These are phyloP conservation scores for Phoenix roebelenii DNA, from an alignment of 176 grass and related monocot species.

Conservation along the genomic window DNA sequence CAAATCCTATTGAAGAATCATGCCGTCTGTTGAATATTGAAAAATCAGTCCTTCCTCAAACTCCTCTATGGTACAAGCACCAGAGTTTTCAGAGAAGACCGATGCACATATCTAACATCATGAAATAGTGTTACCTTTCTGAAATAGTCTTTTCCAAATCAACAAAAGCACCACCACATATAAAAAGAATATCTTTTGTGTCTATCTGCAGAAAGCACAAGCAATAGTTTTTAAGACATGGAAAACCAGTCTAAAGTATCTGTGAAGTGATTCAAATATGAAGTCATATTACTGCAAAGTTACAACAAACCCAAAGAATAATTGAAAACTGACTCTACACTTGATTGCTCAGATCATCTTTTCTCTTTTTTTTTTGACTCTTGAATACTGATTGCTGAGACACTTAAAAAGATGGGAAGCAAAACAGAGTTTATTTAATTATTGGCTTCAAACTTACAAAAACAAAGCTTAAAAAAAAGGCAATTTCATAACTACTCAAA, in stretches of 20 bases:
- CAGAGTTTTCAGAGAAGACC: not conserved
- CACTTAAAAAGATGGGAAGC: too few species aligned
- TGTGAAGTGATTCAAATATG: too few species aligned
- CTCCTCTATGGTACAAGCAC: constrained; percentile 4
- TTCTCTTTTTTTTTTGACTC: too few species aligned
- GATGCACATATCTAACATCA: constrained; percentile 7
- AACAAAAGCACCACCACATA: constrained; percentile 97
- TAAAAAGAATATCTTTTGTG: constrained; percentile 99
- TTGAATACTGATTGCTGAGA: too few species aligned
- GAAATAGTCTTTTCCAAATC: constrained; percentile 96
- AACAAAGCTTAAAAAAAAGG: too few species aligned
- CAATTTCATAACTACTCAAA: too few species aligned
- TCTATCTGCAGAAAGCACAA: constrained; percentile 54
- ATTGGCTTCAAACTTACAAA: too few species aligned
- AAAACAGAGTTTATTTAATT: too few species aligned
- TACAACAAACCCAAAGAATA: too few species aligned
- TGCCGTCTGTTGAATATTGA: constrained; percentile 57
- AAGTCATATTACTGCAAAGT: too few species aligned
- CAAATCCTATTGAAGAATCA: constrained; percentile 99
- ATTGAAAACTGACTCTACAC: too few species aligned
- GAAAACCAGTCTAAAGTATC: not conserved
- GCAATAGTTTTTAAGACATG: constrained; percentile 29
- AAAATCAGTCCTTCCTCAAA: constrained; percentile 22
- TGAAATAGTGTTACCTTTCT: constrained; percentile 57
- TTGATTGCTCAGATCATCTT: too few species aligned